Evolutionary conservation across 345 rosid genomes (phyloP).

Genomic region (Pistacia vera): DNA sequence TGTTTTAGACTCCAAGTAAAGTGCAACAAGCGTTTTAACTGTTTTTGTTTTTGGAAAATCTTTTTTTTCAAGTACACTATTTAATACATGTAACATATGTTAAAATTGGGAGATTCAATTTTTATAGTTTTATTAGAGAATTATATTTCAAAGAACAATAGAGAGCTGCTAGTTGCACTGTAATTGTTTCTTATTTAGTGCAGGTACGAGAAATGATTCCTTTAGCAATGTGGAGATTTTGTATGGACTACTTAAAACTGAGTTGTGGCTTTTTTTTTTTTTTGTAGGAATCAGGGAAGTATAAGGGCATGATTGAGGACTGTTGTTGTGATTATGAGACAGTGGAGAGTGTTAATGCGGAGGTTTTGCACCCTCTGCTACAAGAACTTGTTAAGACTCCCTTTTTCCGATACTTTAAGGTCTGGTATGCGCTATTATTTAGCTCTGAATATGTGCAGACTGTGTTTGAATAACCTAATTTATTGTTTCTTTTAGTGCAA

Average conservation of each 20-base stretch:
- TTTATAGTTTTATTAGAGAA: neutral
- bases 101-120: no score
- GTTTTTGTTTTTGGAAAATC: no score
- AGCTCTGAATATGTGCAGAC: neutral
- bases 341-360: slow-evolving; percentile 62
- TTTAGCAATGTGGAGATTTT: neutral
- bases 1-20: neutral
- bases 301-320: slow-evolving; percentile 79
- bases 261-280: slow-evolving; percentile 9
- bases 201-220: neutral
- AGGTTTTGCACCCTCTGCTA: slow-evolving; percentile 77
- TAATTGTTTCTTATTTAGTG: neutral
- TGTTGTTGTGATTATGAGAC: slow-evolving; percentile 96
- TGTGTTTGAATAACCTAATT: neutral
- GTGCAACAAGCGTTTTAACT: no score
- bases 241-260: neutral
- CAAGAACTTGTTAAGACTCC: slow-evolving; percentile 82
- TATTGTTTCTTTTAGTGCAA: no score
- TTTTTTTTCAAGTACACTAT: no score
- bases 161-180: neutral
- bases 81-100: no score
- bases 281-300: slow-evolving; percentile 26
- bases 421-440: slow-evolving; percentile 23
- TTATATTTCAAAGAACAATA: neutral
- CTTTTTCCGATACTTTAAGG: slow-evolving; percentile 92